A percentile compares a stretch with the other conserved stretches of the same genome.
Conservation (phyloP, 257 asterid species). For the Scutellaria galericulata region DNA sequence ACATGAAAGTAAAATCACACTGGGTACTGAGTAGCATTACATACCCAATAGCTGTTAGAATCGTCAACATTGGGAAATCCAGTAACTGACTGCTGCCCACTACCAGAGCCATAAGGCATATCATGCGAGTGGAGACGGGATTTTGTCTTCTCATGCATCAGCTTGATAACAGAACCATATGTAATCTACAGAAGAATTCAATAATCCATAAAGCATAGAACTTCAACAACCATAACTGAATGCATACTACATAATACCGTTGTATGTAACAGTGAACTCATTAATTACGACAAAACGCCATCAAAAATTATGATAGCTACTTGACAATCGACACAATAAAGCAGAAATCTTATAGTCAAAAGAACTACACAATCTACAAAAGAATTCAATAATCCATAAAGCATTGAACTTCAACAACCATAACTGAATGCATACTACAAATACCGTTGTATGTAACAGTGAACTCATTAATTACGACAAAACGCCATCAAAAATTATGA, state of each 20-base stretch:
- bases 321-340: conserved; percentile 5
- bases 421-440: background rate
- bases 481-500: background rate
- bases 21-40: background rate
- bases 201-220: conserved; percentile 10
- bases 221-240: background rate
- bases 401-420: background rate
- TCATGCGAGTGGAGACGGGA: conserved; percentile 87
- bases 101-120: conserved; percentile 96
- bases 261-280: background rate
- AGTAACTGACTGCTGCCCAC: conserved; percentile 93
- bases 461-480: background rate
- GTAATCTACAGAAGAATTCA: conserved; percentile 58
- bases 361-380: conserved; percentile 68
- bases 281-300: background rate
- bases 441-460: background rate
- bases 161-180: conserved; percentile 76
- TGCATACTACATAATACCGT: background rate
- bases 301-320: conserved; percentile 2
- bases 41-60: conserved; percentile 95
- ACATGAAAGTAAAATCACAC: background rate
- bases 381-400: conserved; percentile 12
- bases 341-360: background rate
- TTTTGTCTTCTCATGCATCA: conserved; percentile 90
- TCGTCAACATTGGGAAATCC: conserved; percentile 86